A percentile compares a stretch with the other conserved stretches of the same genome.
These are phyloP conservation scores for Aspergillus brasiliensis DNA, from an alignment of 2,329 filamentous ascomycete genomes.

Conservation along the genomic window DNA sequence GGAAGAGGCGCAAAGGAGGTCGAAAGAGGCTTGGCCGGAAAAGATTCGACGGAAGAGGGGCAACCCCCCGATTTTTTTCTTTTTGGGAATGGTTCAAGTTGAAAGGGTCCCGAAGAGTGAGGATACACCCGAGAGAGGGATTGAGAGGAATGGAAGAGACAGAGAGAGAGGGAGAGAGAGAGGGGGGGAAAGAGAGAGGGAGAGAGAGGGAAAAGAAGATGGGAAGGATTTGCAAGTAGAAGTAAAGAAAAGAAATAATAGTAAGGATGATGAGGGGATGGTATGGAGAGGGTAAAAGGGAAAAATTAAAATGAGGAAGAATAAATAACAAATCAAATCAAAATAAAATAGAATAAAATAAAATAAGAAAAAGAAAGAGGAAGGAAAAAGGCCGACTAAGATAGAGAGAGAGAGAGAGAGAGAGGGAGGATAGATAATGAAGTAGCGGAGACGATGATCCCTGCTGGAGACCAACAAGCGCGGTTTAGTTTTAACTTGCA, in stretches of 20 bases:
- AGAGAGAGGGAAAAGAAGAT: background rate
- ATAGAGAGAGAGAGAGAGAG: conserved; percentile 6
- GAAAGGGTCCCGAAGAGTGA: background rate
- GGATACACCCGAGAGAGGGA: background rate
- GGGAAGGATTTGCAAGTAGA: background rate
- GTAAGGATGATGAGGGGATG: conserved; percentile 5
- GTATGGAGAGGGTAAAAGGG: conserved; percentile 2
- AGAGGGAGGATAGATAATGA: conserved; percentile 10
- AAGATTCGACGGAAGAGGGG: conserved; percentile 34
- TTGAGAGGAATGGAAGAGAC: background rate
- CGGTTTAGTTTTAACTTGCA: conserved; percentile 16
- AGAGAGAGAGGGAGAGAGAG: background rate
- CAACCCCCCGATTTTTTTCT: conserved; percentile 6
- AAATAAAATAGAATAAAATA: no score
- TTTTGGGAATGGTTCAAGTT: background rate
- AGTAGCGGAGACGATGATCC: conserved; percentile 19
- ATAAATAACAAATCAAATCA: no score
- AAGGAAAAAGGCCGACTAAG: conserved; percentile 1
- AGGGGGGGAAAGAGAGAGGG: background rate
- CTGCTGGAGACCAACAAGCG: conserved; percentile 18
- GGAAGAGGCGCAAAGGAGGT: conserved; percentile 13
- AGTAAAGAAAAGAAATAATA: background rate
- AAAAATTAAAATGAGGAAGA: background rate
- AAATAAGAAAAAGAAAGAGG: conserved; percentile 6
- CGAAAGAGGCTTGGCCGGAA: conserved; percentile 24